A percentile compares a stretch with the other conserved stretches of the same genome.
Conservation (phyloP, 306 rosid genomes). For the Sicyos baderoa region DNA sequence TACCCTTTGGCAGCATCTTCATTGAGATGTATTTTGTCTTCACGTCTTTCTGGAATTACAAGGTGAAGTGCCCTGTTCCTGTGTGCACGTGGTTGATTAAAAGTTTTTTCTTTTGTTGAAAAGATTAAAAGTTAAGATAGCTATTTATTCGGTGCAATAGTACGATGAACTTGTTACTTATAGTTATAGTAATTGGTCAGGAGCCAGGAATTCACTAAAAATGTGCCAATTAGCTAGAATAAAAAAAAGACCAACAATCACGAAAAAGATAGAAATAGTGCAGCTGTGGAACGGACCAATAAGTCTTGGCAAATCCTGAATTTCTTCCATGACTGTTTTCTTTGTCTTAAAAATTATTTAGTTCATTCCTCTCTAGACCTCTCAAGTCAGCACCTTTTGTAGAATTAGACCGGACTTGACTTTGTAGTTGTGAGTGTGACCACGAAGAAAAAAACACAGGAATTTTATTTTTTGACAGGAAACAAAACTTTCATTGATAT, state of each 20-base stretch:
- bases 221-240: neutral
- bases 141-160: neutral
- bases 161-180: neutral
- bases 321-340: neutral
- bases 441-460: neutral
- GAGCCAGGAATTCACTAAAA: neutral
- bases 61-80: slow-evolving; percentile 28
- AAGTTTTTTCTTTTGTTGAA: too few species aligned
- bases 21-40: slow-evolving; percentile 99
- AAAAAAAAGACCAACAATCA: neutral
- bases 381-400: neutral
- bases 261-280: too few species aligned
- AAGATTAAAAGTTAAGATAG: neutral
- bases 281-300: too few species aligned
- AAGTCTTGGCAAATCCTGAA: neutral
- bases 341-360: neutral
- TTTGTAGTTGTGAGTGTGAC: neutral
- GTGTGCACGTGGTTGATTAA: slow-evolving; percentile 11
- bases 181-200: neutral
- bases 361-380: neutral
- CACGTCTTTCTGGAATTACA: slow-evolving; percentile 98
- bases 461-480: too few species aligned
- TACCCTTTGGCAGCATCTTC: slow-evolving; percentile 98
- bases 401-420: neutral
- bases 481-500: too few species aligned